Evolutionary conservation across 2,329 filamentous ascomycete genomes (phyloP).

Genomic region (Fusarium solani-melongenae): DNA sequence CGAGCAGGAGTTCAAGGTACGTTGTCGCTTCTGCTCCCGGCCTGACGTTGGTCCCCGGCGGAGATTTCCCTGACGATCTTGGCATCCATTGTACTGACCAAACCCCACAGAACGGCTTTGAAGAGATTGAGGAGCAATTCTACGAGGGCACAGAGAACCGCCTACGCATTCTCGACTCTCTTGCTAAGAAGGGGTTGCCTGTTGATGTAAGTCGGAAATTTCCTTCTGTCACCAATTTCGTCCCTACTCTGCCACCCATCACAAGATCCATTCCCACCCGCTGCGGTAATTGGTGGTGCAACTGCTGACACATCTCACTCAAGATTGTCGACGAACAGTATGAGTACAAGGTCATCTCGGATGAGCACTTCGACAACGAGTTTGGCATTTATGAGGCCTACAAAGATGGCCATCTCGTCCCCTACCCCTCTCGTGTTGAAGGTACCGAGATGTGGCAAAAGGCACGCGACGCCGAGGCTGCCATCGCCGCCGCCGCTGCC

Average conservation of each 20-base stretch:
- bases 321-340: constrained; percentile 58
- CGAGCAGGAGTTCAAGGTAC: constrained; percentile 53
- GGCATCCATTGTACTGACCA: constrained; percentile 25
- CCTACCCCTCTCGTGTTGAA: constrained; percentile 56
- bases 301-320: constrained; percentile 32
- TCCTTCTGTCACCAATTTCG: constrained; percentile 13
- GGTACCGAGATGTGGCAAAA: constrained; percentile 57
- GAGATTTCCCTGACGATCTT: constrained; percentile 38
- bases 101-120: constrained; percentile 49
- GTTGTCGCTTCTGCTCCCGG: constrained; percentile 38
- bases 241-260: constrained; percentile 16
- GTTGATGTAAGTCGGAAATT: constrained; percentile 57
- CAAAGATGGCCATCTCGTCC: constrained; percentile 56
- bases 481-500: constrained; percentile 46
- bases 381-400: constrained; percentile 57
- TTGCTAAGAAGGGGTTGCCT: constrained; percentile 58
- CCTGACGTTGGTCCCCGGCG: constrained; percentile 27
- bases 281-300: constrained; percentile 16
- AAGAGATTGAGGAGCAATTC: constrained; percentile 55
- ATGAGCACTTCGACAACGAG: constrained; percentile 55
- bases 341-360: constrained; percentile 57
- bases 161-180: constrained; percentile 57
- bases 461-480: constrained; percentile 51
- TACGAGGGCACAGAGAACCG: constrained; percentile 59
- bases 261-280: constrained; percentile 32